Conservation (phyloP, 176 grass and related monocot genomes). For the Puccinellia tenuiflora region DNA sequence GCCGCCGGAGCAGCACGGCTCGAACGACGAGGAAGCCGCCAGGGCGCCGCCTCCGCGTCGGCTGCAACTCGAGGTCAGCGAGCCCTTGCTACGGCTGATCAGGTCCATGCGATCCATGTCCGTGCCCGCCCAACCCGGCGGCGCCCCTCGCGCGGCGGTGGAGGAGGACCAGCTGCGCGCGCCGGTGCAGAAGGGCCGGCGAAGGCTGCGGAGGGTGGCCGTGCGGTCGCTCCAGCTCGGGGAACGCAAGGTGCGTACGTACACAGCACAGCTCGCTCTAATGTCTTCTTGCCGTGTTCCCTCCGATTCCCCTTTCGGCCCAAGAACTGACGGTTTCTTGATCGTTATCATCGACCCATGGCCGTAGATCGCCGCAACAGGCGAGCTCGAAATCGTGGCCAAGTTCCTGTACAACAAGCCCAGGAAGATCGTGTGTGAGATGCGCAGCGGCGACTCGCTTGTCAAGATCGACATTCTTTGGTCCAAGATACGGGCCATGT, state of each 20-base stretch:
- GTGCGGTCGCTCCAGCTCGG: background rate
- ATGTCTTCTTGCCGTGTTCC: too few species aligned
- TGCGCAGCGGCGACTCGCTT: background rate
- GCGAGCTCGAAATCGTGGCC: background rate
- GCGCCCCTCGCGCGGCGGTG: background rate
- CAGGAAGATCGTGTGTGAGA: background rate
- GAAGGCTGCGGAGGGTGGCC: background rate
- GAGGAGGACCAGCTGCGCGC: background rate
- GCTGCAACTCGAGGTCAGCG: background rate
- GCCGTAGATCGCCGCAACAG: background rate
- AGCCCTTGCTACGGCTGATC: background rate
- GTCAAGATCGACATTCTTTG: background rate
- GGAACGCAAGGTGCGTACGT: background rate
- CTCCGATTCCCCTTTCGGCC: too few species aligned
- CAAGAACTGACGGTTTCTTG: too few species aligned
- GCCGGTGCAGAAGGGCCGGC: background rate
- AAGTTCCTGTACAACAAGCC: background rate
- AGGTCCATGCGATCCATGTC: background rate
- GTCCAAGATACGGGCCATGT: background rate
- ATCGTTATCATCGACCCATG: too few species aligned
- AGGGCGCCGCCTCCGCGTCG: background rate
- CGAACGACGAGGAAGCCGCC: too few species aligned
- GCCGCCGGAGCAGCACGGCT: background rate
- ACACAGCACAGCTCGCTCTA: too few species aligned
- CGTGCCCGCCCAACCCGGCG: too few species aligned